Evolutionary conservation across 257 asterid species (phyloP), one percentile per base, ranked within the genome.

Genomic region (Solanum corneliomulleri): DNA sequence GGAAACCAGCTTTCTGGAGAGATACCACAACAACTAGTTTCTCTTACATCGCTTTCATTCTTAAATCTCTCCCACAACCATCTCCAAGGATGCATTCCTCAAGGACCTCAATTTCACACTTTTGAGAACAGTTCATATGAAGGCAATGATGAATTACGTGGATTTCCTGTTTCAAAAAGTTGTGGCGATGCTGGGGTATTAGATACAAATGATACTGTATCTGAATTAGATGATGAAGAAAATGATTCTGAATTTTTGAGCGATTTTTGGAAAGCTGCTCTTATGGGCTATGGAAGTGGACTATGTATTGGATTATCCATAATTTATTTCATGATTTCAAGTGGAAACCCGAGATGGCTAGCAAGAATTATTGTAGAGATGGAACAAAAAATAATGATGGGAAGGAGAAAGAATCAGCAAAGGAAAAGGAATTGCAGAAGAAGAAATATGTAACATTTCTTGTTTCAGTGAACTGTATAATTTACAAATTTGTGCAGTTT

Each of bases 261-360:
- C 41, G 83, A 76, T 3, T 42, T 76, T 5, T 90, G 89, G 91
- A 29, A 71, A 85, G 83, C 72, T 16, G 90, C 89, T 11, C 16
- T 88, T 3, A 39, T 86, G 52, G 93, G 93, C 3, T 91, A 89
- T 60, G 78, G 87, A 4, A 66, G 45, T 60, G 92, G 92, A 45
- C 25, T 83, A 33, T n/a, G 78, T 20, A 15, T 86, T 16, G 92
- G 92, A 35, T 23, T 87, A n/a, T 74, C 21, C 3, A 44, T 49
- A 31, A 85, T 89, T n/a, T 47, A 62, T 82, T 42, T 85, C 29
- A 85, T 90, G 75, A 86, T 90, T 12, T 76, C 83, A 39, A 23
- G 23, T 76, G 58, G 35, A 76, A 41, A 76, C 3, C 21, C 6
- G 12, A 41, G n/a, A 23, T 75, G 82, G 58, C 82, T 75, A 41